Conservation (phyloP, 108 stramenopile species). For the Fragilaria crotonensis region DNA sequence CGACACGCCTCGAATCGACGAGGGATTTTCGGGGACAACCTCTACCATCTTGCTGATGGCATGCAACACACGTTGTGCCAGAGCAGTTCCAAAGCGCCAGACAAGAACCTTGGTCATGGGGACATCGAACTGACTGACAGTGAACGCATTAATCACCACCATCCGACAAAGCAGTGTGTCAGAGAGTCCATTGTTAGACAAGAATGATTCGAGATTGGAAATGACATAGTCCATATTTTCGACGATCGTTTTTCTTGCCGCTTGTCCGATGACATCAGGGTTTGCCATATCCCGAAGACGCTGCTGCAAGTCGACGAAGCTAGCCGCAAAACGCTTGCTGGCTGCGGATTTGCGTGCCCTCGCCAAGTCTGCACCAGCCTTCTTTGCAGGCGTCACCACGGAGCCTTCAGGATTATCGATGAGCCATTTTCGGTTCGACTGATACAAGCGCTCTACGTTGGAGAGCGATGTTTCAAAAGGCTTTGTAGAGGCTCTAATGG, state of each 20-base stretch:
- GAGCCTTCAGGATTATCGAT: slow-evolving; percentile 16
- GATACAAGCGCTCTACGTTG: slow-evolving; percentile 59
- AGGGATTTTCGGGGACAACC: background rate
- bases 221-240: slow-evolving; percentile 25
- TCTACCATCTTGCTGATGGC: slow-evolving; percentile 3
- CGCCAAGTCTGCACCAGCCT: slow-evolving; percentile 21
- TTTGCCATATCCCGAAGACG: slow-evolving; percentile 7
- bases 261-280: slow-evolving; percentile 2
- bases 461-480: slow-evolving; percentile 52
- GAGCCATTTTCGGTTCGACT: slow-evolving; percentile 47
- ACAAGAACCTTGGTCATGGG: background rate
- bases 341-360: slow-evolving; percentile 29
- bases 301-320: slow-evolving; percentile 66
- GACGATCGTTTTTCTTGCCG: background rate
- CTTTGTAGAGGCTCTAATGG: slow-evolving; percentile 41
- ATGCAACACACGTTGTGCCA: slow-evolving; percentile 10
- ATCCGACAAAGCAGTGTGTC: slow-evolving; percentile 69
- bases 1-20: slow-evolving; percentile 22
- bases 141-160: slow-evolving; percentile 52
- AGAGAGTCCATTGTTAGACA: slow-evolving; percentile 37
- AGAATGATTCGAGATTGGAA: slow-evolving; percentile 19
- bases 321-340: slow-evolving; percentile 37
- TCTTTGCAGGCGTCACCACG: background rate
- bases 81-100: slow-evolving; percentile 9
- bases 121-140: slow-evolving; percentile 8